Evolutionary conservation across 805 yeast species (phyloP).

Genomic region (Kodamaea kakaduensis): DNA sequence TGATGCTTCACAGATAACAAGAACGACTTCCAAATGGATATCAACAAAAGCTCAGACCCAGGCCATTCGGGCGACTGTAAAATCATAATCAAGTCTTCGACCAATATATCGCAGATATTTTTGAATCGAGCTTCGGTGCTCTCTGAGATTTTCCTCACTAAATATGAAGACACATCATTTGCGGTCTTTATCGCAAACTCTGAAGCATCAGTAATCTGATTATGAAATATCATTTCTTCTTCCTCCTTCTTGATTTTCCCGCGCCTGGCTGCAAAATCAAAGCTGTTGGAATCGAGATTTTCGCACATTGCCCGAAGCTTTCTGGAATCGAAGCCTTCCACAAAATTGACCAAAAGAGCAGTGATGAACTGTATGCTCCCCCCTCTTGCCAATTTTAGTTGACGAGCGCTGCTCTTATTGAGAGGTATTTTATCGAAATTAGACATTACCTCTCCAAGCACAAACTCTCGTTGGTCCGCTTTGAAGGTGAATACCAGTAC

Average conservation of each 20-base stretch:
- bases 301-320: conserved; percentile 1
- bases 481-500: conserved; percentile 34
- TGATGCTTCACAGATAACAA: conserved; percentile 38
- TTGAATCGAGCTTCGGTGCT: conserved; percentile 28
- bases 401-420: conserved; percentile 41
- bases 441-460: conserved; percentile 56
- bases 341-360: conserved; percentile 36
- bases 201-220: no score
- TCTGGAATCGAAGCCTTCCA: conserved; percentile 34
- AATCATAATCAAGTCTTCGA: conserved; percentile 53
- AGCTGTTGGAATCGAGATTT: background rate
- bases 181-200: conserved; percentile 16
- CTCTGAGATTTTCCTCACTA: conserved; percentile 16
- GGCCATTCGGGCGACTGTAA: conserved; percentile 60
- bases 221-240: no score
- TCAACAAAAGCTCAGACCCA: conserved; percentile 49
- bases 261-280: no score
- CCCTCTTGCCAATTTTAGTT: conserved; percentile 42
- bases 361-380: conserved; percentile 47
- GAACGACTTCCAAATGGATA: conserved; percentile 42
- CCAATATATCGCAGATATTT: conserved; percentile 46
- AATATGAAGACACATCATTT: conserved; percentile 24
- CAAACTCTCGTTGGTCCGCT: conserved; percentile 53
- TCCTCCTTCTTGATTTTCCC: background rate
- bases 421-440: conserved; percentile 49